Evolutionary conservation across 2,329 filamentous ascomycete species (phyloP), one percentile per base, ranked within the genome.

Genomic region (Neophaeococcomyces aloes): DNA sequence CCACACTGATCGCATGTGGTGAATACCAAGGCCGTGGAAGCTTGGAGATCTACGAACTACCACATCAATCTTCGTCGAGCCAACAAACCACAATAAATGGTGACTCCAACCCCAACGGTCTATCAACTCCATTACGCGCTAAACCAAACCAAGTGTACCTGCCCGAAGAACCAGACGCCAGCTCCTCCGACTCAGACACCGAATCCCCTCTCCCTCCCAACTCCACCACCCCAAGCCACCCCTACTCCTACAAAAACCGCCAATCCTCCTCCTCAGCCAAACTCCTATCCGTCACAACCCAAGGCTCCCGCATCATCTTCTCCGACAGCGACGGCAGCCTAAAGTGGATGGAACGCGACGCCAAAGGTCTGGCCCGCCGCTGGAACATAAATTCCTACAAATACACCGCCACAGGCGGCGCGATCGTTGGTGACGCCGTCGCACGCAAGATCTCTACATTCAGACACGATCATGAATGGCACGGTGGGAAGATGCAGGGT

Each of bases 11-110:
- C 40, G 85, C 86, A 2, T 85, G 83, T 30, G 89, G 88, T 4
- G 85, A 89, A 58, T 95, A 95, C 66, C 93, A 91, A 54, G 86
- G 83, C 25, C 88, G 91, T 61, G 89, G 89, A 1, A 88, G 83
- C 0, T 68, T 96, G 2, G 89, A 96, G 58, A 66, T 94, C n/a
- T 94, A 94, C 60, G 11, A 64, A 86, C 1, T 68, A 65, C 18
- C 63, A 63, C 42, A 54, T 53, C 10, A 49, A 48, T 42, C 47
- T 48, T 51, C n/a, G 29, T 29, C 27, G 23, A 42, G 35, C 10
- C 25, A 21, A 7, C 18, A 27, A 15, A 29, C 48, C 6, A 38
- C 45, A 7, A 44, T 45, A 18, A 45, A 44, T 15, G 39, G 32
- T 11, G 33, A 8, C 2, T 21, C 23, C n/a, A 37, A 42, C 13